Conservation (phyloP, 371 early-diverging fungal species). For the Mortierella sp. region DNA sequence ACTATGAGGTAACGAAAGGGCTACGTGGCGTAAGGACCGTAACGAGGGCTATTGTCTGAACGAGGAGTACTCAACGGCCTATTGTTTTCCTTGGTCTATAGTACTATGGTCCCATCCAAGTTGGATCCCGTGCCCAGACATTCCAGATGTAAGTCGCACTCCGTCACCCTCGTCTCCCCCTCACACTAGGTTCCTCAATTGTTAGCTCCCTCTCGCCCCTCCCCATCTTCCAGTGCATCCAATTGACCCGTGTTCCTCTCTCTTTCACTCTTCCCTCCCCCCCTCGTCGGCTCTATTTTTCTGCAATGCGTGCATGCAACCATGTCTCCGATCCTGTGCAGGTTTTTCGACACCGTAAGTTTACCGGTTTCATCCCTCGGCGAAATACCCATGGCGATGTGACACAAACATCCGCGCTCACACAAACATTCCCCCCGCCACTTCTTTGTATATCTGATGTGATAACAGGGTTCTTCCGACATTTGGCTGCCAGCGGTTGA, state of each 20-base stretch:
- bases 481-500: constrained; percentile 38
- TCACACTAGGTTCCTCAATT: no score
- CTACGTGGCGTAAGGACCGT: no score
- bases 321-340: not conserved
- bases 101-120: constrained; percentile 6
- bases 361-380: not conserved
- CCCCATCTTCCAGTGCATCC: not conserved
- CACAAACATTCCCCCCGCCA: not conserved
- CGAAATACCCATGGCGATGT: no score
- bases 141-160: constrained; percentile 3
- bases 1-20: constrained; percentile 3
- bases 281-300: not conserved
- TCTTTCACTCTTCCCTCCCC: not conserved
- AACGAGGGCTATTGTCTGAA: not conserved
- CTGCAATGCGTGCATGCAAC: no score
- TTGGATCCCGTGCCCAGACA: constrained; percentile 12
- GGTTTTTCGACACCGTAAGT: constrained; percentile 20
- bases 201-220: not conserved
- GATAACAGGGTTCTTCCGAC: constrained; percentile 37
- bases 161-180: no score
- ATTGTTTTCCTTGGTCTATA: not conserved
- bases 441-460: not conserved
- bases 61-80: not conserved
- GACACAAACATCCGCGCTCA: not conserved
- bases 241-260: not conserved